These are phyloP conservation scores for Fusarium multiceps DNA, from an alignment of 2,329 filamentous ascomycete species.

Conservation along the genomic window DNA sequence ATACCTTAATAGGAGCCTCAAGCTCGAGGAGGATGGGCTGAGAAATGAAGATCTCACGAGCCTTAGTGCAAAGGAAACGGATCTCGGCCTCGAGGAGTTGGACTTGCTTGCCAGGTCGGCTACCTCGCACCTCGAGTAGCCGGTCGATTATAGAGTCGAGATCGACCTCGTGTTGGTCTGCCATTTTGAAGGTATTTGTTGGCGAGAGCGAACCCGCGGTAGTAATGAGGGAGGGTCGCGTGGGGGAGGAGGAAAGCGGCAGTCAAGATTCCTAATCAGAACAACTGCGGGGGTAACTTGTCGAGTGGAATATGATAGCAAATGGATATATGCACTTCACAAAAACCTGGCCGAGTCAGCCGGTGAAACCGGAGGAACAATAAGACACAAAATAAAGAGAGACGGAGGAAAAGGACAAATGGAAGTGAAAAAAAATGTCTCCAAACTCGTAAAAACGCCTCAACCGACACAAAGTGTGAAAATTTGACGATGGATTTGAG, in stretches of 20 bases:
- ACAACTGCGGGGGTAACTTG: conserved; percentile 45
- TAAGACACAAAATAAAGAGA: conserved; percentile 11
- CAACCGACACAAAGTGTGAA: conserved; percentile 23
- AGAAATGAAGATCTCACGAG: conserved; percentile 98
- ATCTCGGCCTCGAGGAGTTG: conserved; percentile 97
- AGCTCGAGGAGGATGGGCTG: conserved; percentile 98
- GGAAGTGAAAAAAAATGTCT: conserved; percentile 15
- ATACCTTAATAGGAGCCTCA: conserved; percentile 98
- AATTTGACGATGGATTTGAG: conserved; percentile 27
- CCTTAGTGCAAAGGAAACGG: conserved; percentile 96
- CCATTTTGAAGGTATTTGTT: conserved; percentile 61
- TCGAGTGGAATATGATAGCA: conserved; percentile 45
- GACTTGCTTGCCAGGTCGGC: conserved; percentile 97
- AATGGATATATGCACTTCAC: conserved; percentile 51
- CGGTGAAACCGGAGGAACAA: conserved; percentile 30
- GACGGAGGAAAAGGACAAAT: conserved; percentile 9
- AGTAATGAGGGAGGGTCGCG: conserved; percentile 45
- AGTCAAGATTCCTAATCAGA: conserved; percentile 47
- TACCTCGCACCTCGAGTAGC: conserved; percentile 96
- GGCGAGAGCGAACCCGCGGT: conserved; percentile 55
- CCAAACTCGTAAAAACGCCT: conserved; percentile 30
- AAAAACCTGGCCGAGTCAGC: conserved; percentile 45
- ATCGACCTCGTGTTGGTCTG: conserved; percentile 87
- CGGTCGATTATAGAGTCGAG: conserved; percentile 99
- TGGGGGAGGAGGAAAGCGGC: conserved; percentile 41